These are phyloP conservation scores for Ceratocystis eucalypticola DNA, from an alignment of 2,329 filamentous ascomycete species.

Conservation along the genomic window DNA sequence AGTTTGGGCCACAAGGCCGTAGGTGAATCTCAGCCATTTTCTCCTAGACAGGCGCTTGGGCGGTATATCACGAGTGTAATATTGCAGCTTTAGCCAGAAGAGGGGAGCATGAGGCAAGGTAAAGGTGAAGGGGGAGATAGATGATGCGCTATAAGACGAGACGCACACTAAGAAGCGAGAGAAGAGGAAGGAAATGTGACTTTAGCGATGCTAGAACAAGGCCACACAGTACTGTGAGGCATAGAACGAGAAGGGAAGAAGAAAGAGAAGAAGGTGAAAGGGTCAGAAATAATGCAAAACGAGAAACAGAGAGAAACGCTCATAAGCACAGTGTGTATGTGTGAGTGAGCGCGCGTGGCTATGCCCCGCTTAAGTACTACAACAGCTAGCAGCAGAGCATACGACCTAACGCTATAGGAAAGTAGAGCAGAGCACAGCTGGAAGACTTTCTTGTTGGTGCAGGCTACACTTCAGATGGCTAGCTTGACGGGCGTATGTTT, in stretches of 20 bases:
- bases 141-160: neutral
- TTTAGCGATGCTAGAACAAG: neutral
- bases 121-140: no score
- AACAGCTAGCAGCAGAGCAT: neutral
- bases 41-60: neutral
- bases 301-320: neutral
- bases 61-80: neutral
- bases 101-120: neutral
- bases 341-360: neutral
- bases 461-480: neutral
- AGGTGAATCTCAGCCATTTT: neutral
- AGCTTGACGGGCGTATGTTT: neutral
- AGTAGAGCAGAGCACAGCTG: neutral
- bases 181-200: neutral
- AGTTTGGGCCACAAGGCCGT: neutral
- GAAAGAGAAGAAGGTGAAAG: neutral
- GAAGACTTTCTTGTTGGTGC: neutral
- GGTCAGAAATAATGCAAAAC: neutral
- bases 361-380: neutral
- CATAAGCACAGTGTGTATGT: neutral
- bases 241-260: neutral
- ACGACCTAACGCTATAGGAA: no score
- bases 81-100: neutral
- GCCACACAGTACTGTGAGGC: neutral
- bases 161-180: neutral